These are phyloP conservation scores for Aspergillus diversus DNA, from an alignment of 495 filamentous ascomycete species.

Conservation along the genomic window DNA sequence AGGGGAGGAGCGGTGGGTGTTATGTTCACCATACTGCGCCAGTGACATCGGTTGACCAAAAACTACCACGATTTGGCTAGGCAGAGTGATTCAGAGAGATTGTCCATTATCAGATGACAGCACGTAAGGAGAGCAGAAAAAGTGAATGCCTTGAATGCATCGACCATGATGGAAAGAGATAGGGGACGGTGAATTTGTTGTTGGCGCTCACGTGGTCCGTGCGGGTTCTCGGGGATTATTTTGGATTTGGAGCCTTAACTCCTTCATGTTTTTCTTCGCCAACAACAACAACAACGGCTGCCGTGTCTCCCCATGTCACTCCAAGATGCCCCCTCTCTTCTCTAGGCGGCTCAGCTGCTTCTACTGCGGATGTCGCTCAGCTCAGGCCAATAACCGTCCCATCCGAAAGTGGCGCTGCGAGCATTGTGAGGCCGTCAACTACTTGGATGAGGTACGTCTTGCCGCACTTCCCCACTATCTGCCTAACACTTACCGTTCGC, in stretches of 20 bases:
- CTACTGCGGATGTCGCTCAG: constrained; percentile 71
- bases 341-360: constrained; percentile 67
- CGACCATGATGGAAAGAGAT: not conserved
- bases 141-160: not conserved
- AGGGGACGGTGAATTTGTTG: not conserved
- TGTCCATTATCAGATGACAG: no score
- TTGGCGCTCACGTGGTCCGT: constrained; percentile 37
- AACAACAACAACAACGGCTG: not conserved
- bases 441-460: constrained; percentile 64
- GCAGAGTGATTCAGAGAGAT: no score
- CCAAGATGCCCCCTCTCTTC: constrained; percentile 53
- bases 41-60: no score
- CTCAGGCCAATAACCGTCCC: constrained; percentile 52
- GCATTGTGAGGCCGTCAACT: constrained; percentile 80
- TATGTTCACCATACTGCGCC: not conserved
- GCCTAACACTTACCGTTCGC: constrained; percentile 7
- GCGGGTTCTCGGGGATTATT: constrained; percentile 37
- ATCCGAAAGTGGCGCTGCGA: constrained; percentile 68
- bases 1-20: not conserved
- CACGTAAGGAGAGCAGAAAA: no score
- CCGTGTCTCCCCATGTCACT: constrained; percentile 16
- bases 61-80: no score
- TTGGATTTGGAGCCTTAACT: constrained; percentile 33
- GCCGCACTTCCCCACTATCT: constrained; percentile 11
- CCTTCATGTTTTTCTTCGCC: constrained; percentile 19